Base-by-base conservation (phyloP, 345 rosid genomes). In the Barbarea vulgaris region DNA sequence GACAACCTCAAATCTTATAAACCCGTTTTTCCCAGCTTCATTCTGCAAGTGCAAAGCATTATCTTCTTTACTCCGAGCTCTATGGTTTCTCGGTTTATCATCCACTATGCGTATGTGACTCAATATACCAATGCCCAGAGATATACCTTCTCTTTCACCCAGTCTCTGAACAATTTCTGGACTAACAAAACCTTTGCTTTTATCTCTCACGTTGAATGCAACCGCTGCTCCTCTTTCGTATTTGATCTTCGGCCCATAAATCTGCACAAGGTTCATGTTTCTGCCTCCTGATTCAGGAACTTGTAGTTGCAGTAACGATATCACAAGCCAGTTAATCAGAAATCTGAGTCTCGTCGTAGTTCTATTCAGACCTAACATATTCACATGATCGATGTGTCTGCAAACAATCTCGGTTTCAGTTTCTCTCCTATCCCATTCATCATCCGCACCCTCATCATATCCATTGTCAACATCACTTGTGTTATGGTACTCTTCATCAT, bases 221-320 rank as follows among this genome's bases (percentile, higher is more conserved):
- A 95, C 91, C 0, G 99, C 93, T 21, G 96, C 98, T 59, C 99
- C 99, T 78, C 99, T 89, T 79, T 92, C 99, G 11, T 92, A 92
- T 70, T 95, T 95, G 67, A 95, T 90, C 79, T 95, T 95, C 0
- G 99, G 98, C 27, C 99, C 99, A 77, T 92, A 95, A 17, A 95
- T 90, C 73, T 93, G 92, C 64, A 95, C 97, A 61, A 95, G 98
- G 63, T 78, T 81, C 63, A 76, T 85, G 51, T 78, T 75, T 18
- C 22, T 77, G 9, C 77, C 81, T 37, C 69, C 81, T 11, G 91
- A 64, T 59, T 74, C 69, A 12, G 84, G 83, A n/a, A 86, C 56
- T 71, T 81, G 84, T 37, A 93, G 89, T 59, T 90, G 98, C 77
- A 93, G 87, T 36, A 93, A 81, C 9, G 98, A 93, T 36, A 91